Evolutionary conservation across 2,329 filamentous ascomycete genomes (phyloP).

Genomic region (Macrophomina pseudophaseolina): DNA sequence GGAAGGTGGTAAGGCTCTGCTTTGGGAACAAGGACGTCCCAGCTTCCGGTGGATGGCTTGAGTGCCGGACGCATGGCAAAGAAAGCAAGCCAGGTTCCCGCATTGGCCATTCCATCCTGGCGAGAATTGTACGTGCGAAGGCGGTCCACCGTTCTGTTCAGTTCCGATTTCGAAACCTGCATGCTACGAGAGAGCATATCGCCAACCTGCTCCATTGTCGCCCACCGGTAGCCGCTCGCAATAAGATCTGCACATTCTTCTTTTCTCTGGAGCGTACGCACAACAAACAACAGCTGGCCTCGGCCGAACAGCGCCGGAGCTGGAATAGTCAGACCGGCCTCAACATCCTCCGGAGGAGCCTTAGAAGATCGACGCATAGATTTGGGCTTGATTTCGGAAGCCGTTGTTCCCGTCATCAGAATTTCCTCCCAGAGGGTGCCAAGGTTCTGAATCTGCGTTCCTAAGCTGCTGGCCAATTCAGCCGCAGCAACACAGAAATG

Average conservation of each 20-base stretch:
- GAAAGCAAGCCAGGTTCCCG: conserved; percentile 32
- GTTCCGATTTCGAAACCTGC: conserved; percentile 69
- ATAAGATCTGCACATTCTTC: conserved; percentile 68
- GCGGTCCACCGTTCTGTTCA: conserved; percentile 65
- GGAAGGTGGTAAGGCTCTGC: conserved; percentile 49
- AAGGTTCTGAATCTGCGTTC: conserved; percentile 65
- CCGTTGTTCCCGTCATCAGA: conserved; percentile 63
- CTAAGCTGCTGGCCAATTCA: conserved; percentile 71
- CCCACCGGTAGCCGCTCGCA: conserved; percentile 79
- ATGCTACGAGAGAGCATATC: conserved; percentile 72
- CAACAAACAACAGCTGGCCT: conserved; percentile 81
- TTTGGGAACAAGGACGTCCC: conserved; percentile 52
- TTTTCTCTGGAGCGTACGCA: conserved; percentile 64
- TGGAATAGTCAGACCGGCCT: conserved; percentile 42
- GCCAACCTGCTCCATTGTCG: conserved; percentile 62
- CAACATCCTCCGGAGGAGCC: conserved; percentile 41
- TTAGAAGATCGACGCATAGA: background rate
- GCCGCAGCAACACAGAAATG: conserved; percentile 81
- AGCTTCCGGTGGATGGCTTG: conserved; percentile 47
- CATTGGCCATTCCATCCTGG: conserved; percentile 43
- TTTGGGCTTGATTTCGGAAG: conserved; percentile 13
- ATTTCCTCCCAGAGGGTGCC: conserved; percentile 80
- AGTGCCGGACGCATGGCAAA: conserved; percentile 47
- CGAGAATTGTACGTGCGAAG: conserved; percentile 66
- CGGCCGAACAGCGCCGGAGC: conserved; percentile 60